Evolutionary conservation across 2,329 filamentous ascomycete genomes (phyloP).

Genomic region (Sclerotinia spermophila): DNA sequence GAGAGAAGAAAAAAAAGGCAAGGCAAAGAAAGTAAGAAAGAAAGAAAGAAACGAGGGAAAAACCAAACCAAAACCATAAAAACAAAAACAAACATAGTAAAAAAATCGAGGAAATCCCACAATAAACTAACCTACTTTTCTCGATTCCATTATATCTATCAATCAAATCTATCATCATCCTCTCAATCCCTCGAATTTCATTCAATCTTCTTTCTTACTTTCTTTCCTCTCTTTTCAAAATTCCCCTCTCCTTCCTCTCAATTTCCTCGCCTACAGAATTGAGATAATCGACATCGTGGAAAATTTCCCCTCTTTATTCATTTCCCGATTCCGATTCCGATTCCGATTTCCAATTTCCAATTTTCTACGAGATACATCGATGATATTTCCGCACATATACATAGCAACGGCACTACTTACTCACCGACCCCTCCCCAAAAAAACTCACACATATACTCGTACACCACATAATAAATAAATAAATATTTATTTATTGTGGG

Average conservation of each 20-base stretch:
- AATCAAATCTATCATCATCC: too few relatives aligned
- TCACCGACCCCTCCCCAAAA: too few relatives aligned
- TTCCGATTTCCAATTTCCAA: background rate
- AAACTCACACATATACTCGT: too few relatives aligned
- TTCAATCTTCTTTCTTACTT: background rate
- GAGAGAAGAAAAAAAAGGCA: background rate
- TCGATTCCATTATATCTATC: background rate
- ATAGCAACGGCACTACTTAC: constrained; percentile 8
- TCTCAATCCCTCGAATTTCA: background rate
- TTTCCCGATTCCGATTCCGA: background rate
- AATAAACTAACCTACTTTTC: background rate
- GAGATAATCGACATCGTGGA: too few relatives aligned
- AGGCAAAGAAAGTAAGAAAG: too few relatives aligned
- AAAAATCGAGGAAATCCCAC: too few relatives aligned
- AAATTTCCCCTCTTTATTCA: too few relatives aligned
- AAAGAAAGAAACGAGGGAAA: too few relatives aligned
- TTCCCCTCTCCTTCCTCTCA: background rate
- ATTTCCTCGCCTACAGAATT: too few relatives aligned
- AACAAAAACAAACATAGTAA: background rate
- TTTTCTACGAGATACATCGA: background rate
- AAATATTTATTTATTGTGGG: too few relatives aligned
- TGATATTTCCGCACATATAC: constrained; percentile 1
- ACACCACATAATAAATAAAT: too few relatives aligned
- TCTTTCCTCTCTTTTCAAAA: background rate
- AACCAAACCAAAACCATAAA: too few relatives aligned